phyloP scores from a whole-genome alignment of 1,284 basidiomycete genomes.

The Pseudozyma hubeiensis region DNA sequence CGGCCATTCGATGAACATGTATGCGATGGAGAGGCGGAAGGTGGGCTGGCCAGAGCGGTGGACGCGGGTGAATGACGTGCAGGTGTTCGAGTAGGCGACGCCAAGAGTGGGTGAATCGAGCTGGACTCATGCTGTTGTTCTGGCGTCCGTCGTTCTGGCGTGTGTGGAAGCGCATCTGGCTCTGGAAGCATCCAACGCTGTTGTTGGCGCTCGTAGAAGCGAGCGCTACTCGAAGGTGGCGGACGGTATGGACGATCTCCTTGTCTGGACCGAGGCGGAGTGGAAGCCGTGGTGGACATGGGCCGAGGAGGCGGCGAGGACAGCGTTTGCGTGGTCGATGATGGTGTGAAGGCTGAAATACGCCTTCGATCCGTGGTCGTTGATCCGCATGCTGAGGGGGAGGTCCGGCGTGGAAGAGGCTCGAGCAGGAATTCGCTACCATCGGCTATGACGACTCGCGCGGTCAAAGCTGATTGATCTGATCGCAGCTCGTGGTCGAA shows the following conservation, averaged over 20 bases:
- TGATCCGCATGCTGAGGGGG: constrained; percentile 3
- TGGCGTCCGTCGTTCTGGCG: background rate
- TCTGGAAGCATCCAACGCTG: constrained; percentile 32
- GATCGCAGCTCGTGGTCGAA: background rate
- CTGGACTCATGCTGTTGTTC: background rate
- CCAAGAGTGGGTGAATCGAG: background rate
- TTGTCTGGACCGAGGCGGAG: constrained; percentile 21
- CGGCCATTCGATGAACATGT: background rate
- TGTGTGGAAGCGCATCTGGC: constrained; percentile 3
- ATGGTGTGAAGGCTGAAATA: constrained; percentile 11
- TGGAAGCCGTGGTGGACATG: constrained; percentile 13
- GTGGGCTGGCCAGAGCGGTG: background rate
- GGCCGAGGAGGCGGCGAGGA: constrained; percentile 9
- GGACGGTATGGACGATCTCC: constrained; percentile 39
- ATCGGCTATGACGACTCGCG: constrained; percentile 29
- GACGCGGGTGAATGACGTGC: background rate
- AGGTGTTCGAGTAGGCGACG: background rate
- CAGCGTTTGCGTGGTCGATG: constrained; percentile 2
- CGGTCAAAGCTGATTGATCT: constrained; percentile 4
- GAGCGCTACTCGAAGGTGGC: constrained; percentile 44
- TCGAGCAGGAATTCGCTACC: constrained; percentile 43
- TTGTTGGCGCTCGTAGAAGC: constrained; percentile 38
- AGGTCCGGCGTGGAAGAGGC: constrained; percentile 14
- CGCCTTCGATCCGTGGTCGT: constrained; percentile 6
- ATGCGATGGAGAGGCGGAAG: constrained; percentile 3